phyloP scores from a whole-genome alignment of 2,329 filamentous ascomycete genomes.

The Paradendryphiella salina region DNA sequence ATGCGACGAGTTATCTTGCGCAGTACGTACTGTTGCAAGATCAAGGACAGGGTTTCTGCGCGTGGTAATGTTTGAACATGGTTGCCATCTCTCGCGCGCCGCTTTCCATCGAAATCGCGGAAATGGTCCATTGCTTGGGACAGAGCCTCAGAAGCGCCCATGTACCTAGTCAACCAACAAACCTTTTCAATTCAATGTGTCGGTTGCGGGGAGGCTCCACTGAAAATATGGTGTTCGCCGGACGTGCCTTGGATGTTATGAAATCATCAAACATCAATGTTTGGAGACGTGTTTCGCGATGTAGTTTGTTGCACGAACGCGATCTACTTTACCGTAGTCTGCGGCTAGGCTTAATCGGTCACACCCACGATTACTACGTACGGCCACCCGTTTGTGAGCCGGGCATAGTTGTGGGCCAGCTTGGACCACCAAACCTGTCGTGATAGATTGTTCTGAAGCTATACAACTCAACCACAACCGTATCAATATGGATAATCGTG shows the following conservation, averaged over 20 bases:
- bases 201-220: not conserved
- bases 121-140: not conserved
- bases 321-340: conserved; percentile 10
- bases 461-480: no score
- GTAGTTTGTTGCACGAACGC: conserved; percentile 11
- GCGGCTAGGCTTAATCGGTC: conserved; percentile 5
- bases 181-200: not conserved
- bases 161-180: not conserved
- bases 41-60: not conserved
- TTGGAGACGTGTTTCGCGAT: conserved; percentile 34
- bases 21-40: not conserved
- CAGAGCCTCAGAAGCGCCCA: not conserved
- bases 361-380: not conserved
- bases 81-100: not conserved
- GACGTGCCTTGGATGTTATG: conserved; percentile 3
- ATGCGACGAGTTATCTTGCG: not conserved
- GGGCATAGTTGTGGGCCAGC: no score
- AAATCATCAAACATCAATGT: conserved; percentile 34
- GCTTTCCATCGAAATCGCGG: not conserved
- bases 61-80: not conserved
- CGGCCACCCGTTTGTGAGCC: no score
- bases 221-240: not conserved
- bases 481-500: no score
- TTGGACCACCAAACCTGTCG: no score
- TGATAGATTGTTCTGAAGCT: no score